phyloP scores from a whole-genome alignment of 768 basidiomycete species.

The Hemileccinum rubropunctum region DNA sequence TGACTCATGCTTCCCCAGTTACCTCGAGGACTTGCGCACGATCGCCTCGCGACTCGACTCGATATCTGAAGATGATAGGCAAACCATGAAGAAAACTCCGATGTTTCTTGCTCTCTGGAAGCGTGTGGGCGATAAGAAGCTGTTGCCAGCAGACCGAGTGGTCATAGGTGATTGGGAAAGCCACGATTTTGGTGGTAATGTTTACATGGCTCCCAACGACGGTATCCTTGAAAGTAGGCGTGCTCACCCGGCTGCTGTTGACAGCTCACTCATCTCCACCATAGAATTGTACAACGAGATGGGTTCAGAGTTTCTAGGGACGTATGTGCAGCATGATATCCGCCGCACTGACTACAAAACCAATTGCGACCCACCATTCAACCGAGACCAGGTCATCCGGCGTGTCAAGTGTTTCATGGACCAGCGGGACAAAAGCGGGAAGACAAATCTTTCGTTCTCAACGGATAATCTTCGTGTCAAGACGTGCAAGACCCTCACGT shows the following conservation, averaged over 20 bases:
- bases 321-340: slow-evolving; percentile 5
- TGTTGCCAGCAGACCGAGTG: slow-evolving; percentile 10
- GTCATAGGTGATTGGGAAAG: slow-evolving; percentile 13
- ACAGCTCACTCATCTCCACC: background rate
- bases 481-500: slow-evolving; percentile 1
- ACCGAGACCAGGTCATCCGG: background rate
- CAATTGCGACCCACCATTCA: background rate
- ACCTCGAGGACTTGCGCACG: slow-evolving; percentile 12
- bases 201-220: slow-evolving; percentile 11
- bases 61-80: slow-evolving; percentile 8
- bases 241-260: background rate
- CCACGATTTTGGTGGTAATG: slow-evolving; percentile 2
- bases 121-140: background rate
- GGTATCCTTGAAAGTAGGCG: slow-evolving; percentile 9
- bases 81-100: slow-evolving; percentile 1
- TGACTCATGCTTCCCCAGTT: slow-evolving; percentile 7
- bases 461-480: background rate
- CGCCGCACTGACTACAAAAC: background rate
- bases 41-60: slow-evolving; percentile 12
- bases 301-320: slow-evolving; percentile 12
- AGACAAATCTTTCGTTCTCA: background rate
- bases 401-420: slow-evolving; percentile 9
- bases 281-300: slow-evolving; percentile 13
- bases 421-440: slow-evolving; percentile 8
- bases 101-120: slow-evolving; percentile 10